Conservation (phyloP, 495 filamentous ascomycete genomes). For the Pseudotulostoma volvatum region DNA sequence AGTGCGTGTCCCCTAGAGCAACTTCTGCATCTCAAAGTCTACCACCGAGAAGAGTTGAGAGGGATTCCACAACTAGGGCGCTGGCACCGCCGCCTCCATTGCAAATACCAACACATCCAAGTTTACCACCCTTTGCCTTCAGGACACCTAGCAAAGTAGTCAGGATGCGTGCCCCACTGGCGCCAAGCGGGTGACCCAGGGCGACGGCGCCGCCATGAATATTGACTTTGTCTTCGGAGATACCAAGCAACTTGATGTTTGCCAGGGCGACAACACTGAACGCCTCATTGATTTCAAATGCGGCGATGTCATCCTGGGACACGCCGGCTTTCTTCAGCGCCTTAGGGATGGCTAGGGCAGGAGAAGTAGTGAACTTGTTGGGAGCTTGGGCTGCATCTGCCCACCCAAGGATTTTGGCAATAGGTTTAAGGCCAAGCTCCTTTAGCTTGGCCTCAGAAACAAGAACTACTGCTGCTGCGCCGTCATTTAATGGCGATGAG, state of each 20-base stretch:
- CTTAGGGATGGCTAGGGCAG: conserved; percentile 90
- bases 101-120: conserved; percentile 90
- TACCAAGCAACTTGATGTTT: conserved; percentile 74
- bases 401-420: conserved; percentile 94
- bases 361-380: conserved; percentile 88
- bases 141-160: conserved; percentile 83
- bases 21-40: no score
- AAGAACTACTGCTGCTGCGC: conserved; percentile 76
- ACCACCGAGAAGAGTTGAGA: no score
- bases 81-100: conserved; percentile 93
- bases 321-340: conserved; percentile 83
- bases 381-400: conserved; percentile 82
- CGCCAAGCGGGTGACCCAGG: conserved; percentile 86
- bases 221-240: conserved; percentile 81
- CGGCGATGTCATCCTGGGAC: conserved; percentile 59
- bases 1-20: no score
- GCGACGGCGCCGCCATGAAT: conserved; percentile 90
- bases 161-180: conserved; percentile 82
- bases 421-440: conserved; percentile 70
- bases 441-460: conserved; percentile 82
- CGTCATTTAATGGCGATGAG: conserved; percentile 89
- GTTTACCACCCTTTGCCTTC: conserved; percentile 77
- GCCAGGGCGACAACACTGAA: conserved; percentile 94
- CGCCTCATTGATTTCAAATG: conserved; percentile 97
- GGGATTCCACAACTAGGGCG: conserved; percentile 79